Conservation (phyloP, 208 protist species). For the Herpetomonas muscarum region DNA sequence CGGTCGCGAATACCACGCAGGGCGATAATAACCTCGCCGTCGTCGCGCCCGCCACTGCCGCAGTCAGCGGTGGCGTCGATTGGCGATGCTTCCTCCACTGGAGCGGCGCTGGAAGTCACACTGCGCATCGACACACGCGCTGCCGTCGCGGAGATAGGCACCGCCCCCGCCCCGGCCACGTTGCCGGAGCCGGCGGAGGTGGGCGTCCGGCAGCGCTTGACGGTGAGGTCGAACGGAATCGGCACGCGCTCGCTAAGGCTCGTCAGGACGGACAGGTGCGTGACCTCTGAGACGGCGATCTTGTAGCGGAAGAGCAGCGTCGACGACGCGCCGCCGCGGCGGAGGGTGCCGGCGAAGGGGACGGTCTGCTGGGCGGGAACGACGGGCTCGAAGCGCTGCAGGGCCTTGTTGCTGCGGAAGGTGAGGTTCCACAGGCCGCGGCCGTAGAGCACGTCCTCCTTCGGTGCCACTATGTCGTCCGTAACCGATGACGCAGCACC, state of each 20-base stretch:
- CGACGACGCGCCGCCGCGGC: conserved; percentile 33
- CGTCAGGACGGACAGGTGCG: conserved; percentile 47
- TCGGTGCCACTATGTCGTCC: neutral
- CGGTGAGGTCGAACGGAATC: conserved; percentile 50
- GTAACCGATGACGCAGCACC: neutral
- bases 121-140: too few species aligned
- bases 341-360: conserved; percentile 37
- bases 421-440: conserved; percentile 56
- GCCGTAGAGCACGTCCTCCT: conserved; percentile 16
- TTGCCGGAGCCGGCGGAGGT: neutral
- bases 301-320: conserved; percentile 55
- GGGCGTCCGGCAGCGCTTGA: conserved; percentile 12
- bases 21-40: conserved; percentile 18
- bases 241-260: conserved; percentile 28
- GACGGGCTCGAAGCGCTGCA: conserved; percentile 52
- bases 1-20: conserved; percentile 10
- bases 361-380: conserved; percentile 31
- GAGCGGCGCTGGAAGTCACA: too few species aligned
- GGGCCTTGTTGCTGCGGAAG: conserved; percentile 41
- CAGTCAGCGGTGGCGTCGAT: too few species aligned
- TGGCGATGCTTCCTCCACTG: too few species aligned
- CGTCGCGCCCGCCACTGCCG: too few species aligned
- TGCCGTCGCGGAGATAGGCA: too few species aligned
- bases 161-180: too few species aligned
- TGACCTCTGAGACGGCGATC: conserved; percentile 46